phyloP scores from a whole-genome alignment of 2,329 filamentous ascomycete species.

The Penicillium hesseltinei region DNA sequence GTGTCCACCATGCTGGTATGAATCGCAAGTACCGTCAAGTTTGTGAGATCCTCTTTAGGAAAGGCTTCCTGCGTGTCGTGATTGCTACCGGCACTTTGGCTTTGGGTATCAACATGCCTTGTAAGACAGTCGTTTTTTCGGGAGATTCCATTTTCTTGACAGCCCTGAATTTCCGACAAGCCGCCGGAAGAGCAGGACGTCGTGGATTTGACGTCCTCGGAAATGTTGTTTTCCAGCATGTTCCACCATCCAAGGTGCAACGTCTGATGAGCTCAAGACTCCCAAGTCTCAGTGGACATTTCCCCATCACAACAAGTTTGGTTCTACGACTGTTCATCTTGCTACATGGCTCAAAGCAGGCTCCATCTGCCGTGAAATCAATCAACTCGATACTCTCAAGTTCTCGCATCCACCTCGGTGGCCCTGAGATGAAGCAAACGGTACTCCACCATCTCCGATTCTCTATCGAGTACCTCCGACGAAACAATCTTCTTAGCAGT shows the following conservation, averaged over 20 bases:
- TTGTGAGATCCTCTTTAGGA: conserved; percentile 51
- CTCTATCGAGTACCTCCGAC: conserved; percentile 74
- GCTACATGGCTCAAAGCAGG: conserved; percentile 63
- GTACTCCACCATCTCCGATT: conserved; percentile 76
- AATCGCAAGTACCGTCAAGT: conserved; percentile 70
- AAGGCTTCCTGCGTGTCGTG: conserved; percentile 67
- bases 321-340: conserved; percentile 68
- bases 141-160: conserved; percentile 73
- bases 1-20: conserved; percentile 77
- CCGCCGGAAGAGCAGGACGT: conserved; percentile 72
- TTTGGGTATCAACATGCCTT: conserved; percentile 80
- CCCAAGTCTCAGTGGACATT: conserved; percentile 73
- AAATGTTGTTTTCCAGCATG: conserved; percentile 74
- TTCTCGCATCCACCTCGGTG: conserved; percentile 68
- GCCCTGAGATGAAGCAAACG: conserved; percentile 64
- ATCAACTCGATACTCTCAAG: conserved; percentile 69
- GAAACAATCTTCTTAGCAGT: conserved; percentile 63
- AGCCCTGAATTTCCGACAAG: conserved; percentile 73
- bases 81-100: conserved; percentile 74
- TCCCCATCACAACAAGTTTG: conserved; percentile 71
- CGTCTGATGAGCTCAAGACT: conserved; percentile 71
- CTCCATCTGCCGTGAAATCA: conserved; percentile 59
- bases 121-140: conserved; percentile 74
- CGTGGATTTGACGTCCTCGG: conserved; percentile 78
- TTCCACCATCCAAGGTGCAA: conserved; percentile 60